These are phyloP conservation scores for Diaporthe vexans DNA, from an alignment of 2,329 filamentous ascomycete genomes.

Conservation along the genomic window DNA sequence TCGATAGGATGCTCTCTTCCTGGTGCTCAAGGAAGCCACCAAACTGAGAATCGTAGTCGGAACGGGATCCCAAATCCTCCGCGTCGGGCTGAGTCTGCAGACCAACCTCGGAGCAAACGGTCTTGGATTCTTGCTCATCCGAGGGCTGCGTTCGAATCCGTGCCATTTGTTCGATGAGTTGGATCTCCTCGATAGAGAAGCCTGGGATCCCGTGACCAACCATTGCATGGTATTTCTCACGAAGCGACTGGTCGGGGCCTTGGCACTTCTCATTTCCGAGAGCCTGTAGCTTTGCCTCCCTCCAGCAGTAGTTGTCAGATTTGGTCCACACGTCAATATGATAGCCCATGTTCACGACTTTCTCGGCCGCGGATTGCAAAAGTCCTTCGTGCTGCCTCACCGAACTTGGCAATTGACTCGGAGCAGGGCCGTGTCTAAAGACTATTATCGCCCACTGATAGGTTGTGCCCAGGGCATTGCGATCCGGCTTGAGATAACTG, in stretches of 20 bases:
- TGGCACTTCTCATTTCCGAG: neutral
- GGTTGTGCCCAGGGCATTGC: constrained; percentile 8
- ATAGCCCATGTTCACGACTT: constrained; percentile 26
- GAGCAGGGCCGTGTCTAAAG: constrained; percentile 26
- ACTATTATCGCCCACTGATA: constrained; percentile 40
- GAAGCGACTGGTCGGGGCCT: constrained; percentile 25
- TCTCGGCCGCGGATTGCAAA: constrained; percentile 19
- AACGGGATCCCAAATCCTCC: neutral
- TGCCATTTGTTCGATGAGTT: constrained; percentile 11
- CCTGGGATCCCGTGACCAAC: constrained; percentile 35
- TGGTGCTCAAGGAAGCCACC: constrained; percentile 37
- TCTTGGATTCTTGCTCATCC: neutral
- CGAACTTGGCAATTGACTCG: neutral
- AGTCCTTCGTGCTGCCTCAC: constrained; percentile 15
- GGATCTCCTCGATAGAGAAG: constrained; percentile 27
- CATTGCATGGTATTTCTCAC: constrained; percentile 38
- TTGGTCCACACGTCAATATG: constrained; percentile 38
- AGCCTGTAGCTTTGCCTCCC: neutral
- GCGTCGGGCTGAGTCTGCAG: neutral
- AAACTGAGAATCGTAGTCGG: constrained; percentile 10
- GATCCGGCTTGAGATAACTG: constrained; percentile 28
- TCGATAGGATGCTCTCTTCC: constrained; percentile 33
- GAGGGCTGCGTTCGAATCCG: neutral
- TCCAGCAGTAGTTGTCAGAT: constrained; percentile 14
- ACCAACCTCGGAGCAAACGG: neutral